phyloP scores from a whole-genome alignment of 306 rosid genomes.

The Biancaea sappan region DNA sequence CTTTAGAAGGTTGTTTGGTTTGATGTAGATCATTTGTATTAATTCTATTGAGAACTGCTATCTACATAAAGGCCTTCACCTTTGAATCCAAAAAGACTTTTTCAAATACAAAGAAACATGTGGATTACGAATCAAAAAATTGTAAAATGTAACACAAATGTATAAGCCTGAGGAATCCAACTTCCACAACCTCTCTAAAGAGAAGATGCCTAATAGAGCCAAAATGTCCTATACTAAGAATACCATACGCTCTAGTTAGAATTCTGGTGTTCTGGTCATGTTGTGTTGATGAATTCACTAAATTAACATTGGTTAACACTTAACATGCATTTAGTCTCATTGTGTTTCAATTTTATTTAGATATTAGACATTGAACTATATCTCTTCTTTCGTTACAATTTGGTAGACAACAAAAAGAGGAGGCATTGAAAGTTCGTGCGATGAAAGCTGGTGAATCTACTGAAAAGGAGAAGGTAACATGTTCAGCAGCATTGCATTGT shows the following conservation, averaged over 20 bases:
- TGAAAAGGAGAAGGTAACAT: conserved; percentile 90
- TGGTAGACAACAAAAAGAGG: conserved; percentile 83
- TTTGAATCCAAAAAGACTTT: no score
- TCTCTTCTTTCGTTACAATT: conserved; percentile 18
- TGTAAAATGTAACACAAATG: no score
- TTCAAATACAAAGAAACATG: no score
- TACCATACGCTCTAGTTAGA: conserved; percentile 12
- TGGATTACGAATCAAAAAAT: no score
- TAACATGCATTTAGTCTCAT: conserved; percentile 10
- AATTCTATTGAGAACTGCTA: no score
- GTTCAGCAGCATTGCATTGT: conserved; percentile 25
- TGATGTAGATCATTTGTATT: no score
- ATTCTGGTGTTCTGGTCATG: conserved; percentile 16
- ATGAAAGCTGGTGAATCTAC: conserved; percentile 68
- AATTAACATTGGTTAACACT: not conserved
- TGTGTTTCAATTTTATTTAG: conserved; percentile 28
- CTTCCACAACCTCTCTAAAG: no score
- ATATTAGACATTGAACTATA: conserved; percentile 10
- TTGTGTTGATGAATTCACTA: conserved; percentile 13
- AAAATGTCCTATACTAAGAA: no score
- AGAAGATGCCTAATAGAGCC: no score
- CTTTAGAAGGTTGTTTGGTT: no score
- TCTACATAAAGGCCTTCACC: no score
- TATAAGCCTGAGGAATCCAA: no score
- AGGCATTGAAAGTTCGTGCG: conserved; percentile 86